These are phyloP conservation scores for Gossypium arboreum DNA, from an alignment of 345 rosid genomes.

Conservation along the genomic window DNA sequence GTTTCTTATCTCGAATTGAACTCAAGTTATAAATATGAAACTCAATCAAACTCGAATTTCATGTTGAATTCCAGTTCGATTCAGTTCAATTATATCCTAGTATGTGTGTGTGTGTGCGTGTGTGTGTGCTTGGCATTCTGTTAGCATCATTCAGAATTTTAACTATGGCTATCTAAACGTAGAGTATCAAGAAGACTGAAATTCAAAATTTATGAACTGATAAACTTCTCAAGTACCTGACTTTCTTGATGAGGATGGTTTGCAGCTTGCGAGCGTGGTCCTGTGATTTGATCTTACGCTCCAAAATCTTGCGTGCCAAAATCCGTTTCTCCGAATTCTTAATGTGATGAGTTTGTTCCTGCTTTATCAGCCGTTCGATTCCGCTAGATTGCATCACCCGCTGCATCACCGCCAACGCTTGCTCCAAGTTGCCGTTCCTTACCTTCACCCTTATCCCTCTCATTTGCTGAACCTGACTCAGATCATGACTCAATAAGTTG, in stretches of 20 bases:
- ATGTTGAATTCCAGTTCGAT: neutral
- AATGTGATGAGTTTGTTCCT: slow-evolving; percentile 53
- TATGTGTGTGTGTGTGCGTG: no score
- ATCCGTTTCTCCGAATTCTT: slow-evolving; percentile 95
- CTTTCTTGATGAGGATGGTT: slow-evolving; percentile 67
- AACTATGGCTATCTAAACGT: neutral
- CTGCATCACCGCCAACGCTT: slow-evolving; percentile 62
- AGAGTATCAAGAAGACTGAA: neutral
- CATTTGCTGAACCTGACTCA: slow-evolving; percentile 49
- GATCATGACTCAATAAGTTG: neutral
- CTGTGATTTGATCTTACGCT: slow-evolving; percentile 62
- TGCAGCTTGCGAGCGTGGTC: slow-evolving; percentile 76
- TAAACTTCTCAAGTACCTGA: slow-evolving; percentile 39
- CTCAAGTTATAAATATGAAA: neutral
- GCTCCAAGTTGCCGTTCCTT: slow-evolving; percentile 55
- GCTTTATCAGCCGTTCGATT: slow-evolving; percentile 77
- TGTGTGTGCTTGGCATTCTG: no score
- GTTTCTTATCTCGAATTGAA: neutral
- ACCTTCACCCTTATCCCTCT: slow-evolving; percentile 89
- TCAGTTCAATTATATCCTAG: neutral
- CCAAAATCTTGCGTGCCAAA: slow-evolving; percentile 68
- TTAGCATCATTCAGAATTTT: neutral
- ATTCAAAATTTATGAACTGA: neutral
- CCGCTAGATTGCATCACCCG: slow-evolving; percentile 84
- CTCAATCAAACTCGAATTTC: neutral